Percentiles rank a stretch among this genome's conserved stretches.
Evolutionary conservation across 2,329 filamentous ascomycete species (phyloP).

Genomic region (Fusarium duplospermum): DNA sequence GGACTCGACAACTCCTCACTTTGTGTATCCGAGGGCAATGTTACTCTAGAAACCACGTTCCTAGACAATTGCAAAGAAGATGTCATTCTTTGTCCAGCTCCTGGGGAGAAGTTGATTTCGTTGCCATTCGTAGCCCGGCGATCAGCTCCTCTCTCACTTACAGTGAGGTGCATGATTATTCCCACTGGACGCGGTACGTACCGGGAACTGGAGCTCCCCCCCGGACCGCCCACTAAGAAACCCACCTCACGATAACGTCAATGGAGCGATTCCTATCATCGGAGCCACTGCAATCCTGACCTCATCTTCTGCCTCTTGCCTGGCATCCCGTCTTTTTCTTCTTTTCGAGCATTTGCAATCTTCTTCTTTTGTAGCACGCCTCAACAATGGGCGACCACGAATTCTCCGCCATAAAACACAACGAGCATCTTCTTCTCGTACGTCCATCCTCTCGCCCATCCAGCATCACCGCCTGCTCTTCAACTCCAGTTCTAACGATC

Average conservation of each 20-base stretch:
- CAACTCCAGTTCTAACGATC: conserved; percentile 11
- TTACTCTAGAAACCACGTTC: not conserved
- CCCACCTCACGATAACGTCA: conserved; percentile 38
- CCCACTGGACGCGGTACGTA: conserved; percentile 32
- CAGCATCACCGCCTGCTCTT: conserved; percentile 7
- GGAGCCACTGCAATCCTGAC: not conserved
- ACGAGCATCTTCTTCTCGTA: conserved; percentile 81
- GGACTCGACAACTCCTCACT: not conserved
- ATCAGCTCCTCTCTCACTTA: not conserved
- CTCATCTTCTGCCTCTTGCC: not conserved
- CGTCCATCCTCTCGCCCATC: conserved; percentile 36
- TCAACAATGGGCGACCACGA: conserved; percentile 68
- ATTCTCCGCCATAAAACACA: conserved; percentile 77
- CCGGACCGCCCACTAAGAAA: not conserved
- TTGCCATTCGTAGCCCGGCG: not conserved
- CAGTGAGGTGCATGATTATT: not conserved
- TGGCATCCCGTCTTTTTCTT: not conserved
- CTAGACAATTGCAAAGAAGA: not conserved
- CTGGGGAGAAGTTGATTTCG: not conserved
- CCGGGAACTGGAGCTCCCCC: conserved; percentile 2
- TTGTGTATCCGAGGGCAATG: not conserved
- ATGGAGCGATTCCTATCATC: conserved; percentile 20
- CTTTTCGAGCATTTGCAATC: not conserved
- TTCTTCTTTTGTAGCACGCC: not conserved
- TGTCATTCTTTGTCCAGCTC: not conserved